These are phyloP conservation scores for Yamadazyma kitorensis DNA, from an alignment of 805 yeast species.

Conservation along the genomic window DNA sequence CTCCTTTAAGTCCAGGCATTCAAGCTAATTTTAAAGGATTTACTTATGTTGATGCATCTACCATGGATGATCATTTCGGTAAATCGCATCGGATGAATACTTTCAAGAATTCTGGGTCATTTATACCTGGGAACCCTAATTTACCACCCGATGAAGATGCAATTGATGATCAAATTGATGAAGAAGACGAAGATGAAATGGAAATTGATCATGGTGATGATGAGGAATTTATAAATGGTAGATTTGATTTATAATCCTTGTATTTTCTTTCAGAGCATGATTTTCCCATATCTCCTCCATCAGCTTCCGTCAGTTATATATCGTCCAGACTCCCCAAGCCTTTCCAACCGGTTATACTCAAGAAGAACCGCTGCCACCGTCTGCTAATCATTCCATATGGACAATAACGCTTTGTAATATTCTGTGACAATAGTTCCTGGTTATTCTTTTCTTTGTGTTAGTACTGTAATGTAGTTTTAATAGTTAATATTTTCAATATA, in stretches of 20 bases:
- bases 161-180: constrained; percentile 58
- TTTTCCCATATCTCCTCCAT: too few relatives aligned
- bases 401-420: too few relatives aligned
- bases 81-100: constrained; percentile 37
- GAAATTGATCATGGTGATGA: constrained; percentile 63
- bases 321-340: too few relatives aligned
- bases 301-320: too few relatives aligned
- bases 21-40: constrained; percentile 97
- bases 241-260: constrained; percentile 63
- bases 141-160: constrained; percentile 83
- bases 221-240: constrained; percentile 80
- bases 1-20: constrained; percentile 90
- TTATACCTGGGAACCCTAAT: constrained; percentile 77
- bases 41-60: constrained; percentile 91
- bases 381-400: too few relatives aligned
- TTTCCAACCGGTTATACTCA: too few relatives aligned
- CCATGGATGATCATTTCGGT: constrained; percentile 81
- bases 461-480: too few relatives aligned
- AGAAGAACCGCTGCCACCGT: too few relatives aligned
- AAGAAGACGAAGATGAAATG: constrained; percentile 37
- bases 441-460: too few relatives aligned
- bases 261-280: too few relatives aligned
- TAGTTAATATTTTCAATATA: too few relatives aligned
- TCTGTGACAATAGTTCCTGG: too few relatives aligned
- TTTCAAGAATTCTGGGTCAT: constrained; percentile 57